These are phyloP conservation scores for Inonotus obliquus DNA, from an alignment of 1,284 basidiomycete species.

Conservation along the genomic window DNA sequence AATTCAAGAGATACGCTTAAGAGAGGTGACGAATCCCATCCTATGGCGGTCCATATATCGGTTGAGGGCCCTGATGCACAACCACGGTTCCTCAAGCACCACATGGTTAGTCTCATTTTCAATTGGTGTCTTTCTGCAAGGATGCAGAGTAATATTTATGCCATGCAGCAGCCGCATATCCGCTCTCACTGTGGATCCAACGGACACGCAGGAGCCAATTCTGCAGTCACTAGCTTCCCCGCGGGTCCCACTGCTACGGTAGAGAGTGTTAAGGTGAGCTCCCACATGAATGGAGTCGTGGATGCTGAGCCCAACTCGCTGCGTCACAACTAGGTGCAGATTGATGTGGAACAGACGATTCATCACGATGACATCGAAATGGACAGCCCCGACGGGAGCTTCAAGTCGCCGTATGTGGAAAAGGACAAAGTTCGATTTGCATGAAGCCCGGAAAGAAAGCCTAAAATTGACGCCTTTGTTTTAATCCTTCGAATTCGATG, in stretches of 20 bases:
- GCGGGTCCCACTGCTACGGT: constrained; percentile 3
- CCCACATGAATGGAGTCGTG: no score
- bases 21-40: constrained; percentile 14
- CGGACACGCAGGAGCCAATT: background rate
- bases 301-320: no score
- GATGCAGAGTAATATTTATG: background rate
- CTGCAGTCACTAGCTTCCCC: background rate
- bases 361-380: constrained; percentile 14
- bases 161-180: background rate
- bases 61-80: constrained; percentile 11
- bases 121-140: no score
- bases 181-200: constrained; percentile 4
- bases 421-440: constrained; percentile 1
- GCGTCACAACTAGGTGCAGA: constrained; percentile 8
- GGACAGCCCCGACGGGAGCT: constrained; percentile 10
- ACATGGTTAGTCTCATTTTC: background rate
- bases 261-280: constrained; percentile 16
- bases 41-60: constrained; percentile 18
- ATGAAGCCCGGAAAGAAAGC: background rate
- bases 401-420: constrained; percentile 5
- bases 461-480: background rate
- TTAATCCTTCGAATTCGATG: background rate
- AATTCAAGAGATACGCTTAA: constrained; percentile 16
- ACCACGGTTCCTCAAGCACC: constrained; percentile 9
- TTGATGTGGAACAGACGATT: constrained; percentile 18